These are phyloP conservation scores for Lepidium africanum DNA, from an alignment of 345 rosid species.

Conservation along the genomic window DNA sequence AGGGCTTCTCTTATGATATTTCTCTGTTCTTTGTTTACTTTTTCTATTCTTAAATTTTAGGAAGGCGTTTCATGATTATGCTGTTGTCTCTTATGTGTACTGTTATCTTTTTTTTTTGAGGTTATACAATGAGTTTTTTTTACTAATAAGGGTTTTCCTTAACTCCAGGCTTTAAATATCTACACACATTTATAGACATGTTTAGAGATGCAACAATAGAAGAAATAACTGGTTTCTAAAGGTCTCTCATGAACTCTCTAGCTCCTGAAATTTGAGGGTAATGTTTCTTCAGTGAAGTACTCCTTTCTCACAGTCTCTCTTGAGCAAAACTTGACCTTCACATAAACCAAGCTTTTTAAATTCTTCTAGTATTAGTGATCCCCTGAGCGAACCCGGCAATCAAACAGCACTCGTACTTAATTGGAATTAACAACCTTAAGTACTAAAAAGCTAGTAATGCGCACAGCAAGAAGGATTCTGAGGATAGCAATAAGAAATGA, in stretches of 20 bases:
- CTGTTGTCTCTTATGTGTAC: constrained; percentile 19
- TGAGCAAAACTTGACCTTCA: constrained; percentile 78
- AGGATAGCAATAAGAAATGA: neutral
- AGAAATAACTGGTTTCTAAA: neutral
- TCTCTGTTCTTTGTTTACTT: neutral
- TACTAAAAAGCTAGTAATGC: neutral
- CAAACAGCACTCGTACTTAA: neutral
- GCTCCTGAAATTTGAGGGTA: constrained; percentile 50
- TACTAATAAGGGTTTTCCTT: neutral
- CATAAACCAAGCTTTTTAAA: neutral
- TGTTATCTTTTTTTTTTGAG: constrained; percentile 25
- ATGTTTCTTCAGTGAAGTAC: constrained; percentile 71
- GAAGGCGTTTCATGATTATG: constrained; percentile 22
- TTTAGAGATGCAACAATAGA: neutral
- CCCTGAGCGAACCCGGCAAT: neutral
- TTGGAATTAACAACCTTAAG: neutral
- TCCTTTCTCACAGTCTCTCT: constrained; percentile 55
- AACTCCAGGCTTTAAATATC: neutral
- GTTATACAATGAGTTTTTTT: constrained; percentile 20
- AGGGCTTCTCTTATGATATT: constrained; percentile 7
- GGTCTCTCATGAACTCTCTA: constrained; percentile 17
- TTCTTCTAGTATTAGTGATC: neutral
- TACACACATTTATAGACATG: constrained; percentile 3
- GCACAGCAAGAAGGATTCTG: neutral
- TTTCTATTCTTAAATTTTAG: constrained; percentile 20